Base-by-base conservation (phyloP, 495 filamentous ascomycete species). In the Neurospora sp. region DNA sequence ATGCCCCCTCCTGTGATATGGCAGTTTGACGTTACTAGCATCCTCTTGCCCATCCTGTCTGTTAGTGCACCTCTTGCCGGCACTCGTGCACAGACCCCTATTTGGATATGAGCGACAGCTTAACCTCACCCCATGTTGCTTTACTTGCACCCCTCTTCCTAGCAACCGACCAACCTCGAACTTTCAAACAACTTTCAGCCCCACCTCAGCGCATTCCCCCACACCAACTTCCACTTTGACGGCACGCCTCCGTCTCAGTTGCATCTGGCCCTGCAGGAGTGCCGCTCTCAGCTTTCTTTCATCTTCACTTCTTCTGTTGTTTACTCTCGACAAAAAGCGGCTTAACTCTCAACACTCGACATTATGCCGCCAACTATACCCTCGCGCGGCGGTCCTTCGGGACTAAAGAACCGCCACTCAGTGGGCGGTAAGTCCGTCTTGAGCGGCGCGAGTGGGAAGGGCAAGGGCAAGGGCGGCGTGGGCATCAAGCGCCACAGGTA, bases 401-500 rank as follows among this genome's bases (percentile, higher is more conserved):
- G 59, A 27, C 38, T 76, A 1, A 74, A 73, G 48, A 59, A 74
- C 2, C n/a, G 27, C 35, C 54, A 40, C 11, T 62, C 72, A 0
- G 12, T 77, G 4, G 72, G 76, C 4, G 77, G 78, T 0, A 79
- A 81, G 46, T 70, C 72, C 0, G 39, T 71, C 0, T 11, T 54
- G n/a, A 70, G 74, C 20, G n/a, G 9, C 18, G 11, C 40, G 7
- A 72, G 73, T 3, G 78, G 76, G 1, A 73, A 77, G 40, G 74
- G 59, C 38, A 69, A 77, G 44, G 74, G 59, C 46, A 39, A 62
- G 18, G 39, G 27, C 31, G 16, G 69, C 27, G 10, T 42, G 1
- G 79, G 78, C 9, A 71, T 73, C 0, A 81, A 82, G 72, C 66
- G 81, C 2, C 81, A 82, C 20, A 70, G 80, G 79, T 82, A 76